Conservation (phyloP, 257 asterid species). For the Jaltomata sinuosa region DNA sequence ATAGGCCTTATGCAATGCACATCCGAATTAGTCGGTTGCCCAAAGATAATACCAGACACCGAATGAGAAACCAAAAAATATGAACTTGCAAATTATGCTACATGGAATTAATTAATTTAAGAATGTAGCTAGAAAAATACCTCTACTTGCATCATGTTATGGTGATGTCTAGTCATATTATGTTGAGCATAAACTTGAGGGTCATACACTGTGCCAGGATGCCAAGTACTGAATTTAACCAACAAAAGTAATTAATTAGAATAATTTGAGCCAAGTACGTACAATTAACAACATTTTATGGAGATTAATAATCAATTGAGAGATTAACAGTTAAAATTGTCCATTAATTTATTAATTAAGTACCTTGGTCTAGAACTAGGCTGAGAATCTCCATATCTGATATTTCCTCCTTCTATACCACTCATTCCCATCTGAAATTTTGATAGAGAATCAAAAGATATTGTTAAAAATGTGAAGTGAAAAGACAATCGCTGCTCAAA, state of each 20-base stretch:
- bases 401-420: slow-evolving; percentile 43
- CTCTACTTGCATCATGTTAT: slow-evolving; percentile 37
- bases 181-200: slow-evolving; percentile 48
- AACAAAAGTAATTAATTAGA: background rate
- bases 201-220: slow-evolving; percentile 41
- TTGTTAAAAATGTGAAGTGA: background rate
- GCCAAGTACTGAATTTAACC: slow-evolving; percentile 44
- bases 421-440: slow-evolving; percentile 50
- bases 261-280: background rate
- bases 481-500: background rate
- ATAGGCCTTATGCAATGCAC: background rate
- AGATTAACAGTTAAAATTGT: background rate
- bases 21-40: background rate
- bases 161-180: slow-evolving; percentile 44
- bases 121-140: slow-evolving; percentile 22
- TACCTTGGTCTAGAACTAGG: slow-evolving; percentile 43
- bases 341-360: background rate
- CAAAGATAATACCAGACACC: background rate
- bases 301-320: background rate
- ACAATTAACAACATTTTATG: background rate
- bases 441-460: background rate
- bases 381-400: slow-evolving; percentile 54
- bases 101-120: background rate
- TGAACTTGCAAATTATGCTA: background rate
- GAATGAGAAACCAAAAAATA: background rate